Evolutionary conservation across 768 basidiomycete genomes (phyloP).

Genomic region (Rhizopogon vesiculosus): DNA sequence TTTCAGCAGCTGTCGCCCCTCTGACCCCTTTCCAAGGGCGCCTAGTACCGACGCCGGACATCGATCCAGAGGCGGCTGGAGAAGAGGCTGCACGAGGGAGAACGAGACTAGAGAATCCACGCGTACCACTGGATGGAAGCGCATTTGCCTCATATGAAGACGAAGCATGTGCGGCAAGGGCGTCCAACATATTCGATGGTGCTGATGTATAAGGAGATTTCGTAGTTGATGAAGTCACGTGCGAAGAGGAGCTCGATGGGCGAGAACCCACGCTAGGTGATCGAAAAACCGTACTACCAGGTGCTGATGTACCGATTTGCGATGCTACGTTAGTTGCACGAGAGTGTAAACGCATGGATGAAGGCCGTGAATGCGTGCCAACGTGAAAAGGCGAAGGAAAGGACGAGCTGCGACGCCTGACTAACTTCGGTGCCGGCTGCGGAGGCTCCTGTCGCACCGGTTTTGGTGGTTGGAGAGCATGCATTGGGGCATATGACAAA

Average conservation of each 20-base stretch:
- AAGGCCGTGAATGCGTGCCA: constrained; percentile 5
- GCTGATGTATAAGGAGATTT: constrained; percentile 27
- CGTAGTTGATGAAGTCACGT: constrained; percentile 16
- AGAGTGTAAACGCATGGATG: neutral
- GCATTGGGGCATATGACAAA: constrained; percentile 9
- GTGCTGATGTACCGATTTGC: constrained; percentile 2
- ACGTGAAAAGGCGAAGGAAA: constrained; percentile 14
- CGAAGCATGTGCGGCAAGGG: constrained; percentile 26
- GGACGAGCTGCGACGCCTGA: constrained; percentile 27
- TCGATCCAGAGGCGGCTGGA: constrained; percentile 13
- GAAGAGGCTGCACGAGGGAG: constrained; percentile 38
- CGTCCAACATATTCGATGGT: constrained; percentile 25
- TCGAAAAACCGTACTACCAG: constrained; percentile 1
- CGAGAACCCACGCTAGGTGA: constrained; percentile 10
- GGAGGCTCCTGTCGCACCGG: constrained; percentile 19
- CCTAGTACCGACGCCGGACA: neutral
- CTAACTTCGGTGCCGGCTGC: constrained; percentile 18
- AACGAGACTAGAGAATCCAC: constrained; percentile 49
- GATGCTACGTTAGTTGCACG: neutral
- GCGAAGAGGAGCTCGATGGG: constrained; percentile 10
- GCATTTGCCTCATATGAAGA: constrained; percentile 18
- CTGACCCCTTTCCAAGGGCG: constrained; percentile 21
- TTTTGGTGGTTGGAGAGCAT: constrained; percentile 4
- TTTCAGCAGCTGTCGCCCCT: constrained; percentile 17
- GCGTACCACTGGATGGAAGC: constrained; percentile 46